Base-by-base conservation (phyloP, 805 yeast genomes). In the Metschnikowia similis region DNA sequence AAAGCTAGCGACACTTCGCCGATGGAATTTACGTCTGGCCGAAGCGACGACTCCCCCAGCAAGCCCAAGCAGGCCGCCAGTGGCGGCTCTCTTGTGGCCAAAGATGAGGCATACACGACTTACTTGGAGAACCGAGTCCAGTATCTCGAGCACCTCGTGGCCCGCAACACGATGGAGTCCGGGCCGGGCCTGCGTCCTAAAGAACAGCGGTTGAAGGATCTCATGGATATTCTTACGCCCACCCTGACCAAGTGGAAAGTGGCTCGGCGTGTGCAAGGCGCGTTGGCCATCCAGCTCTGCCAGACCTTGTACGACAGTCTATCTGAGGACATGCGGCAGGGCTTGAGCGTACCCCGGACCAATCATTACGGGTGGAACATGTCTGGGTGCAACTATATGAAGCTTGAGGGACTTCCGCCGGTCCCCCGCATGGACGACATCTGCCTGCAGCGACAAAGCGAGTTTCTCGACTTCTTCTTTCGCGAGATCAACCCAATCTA, bases 281-380 rank as follows among this genome's bases (percentile, higher is more conserved):
- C 72, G 7, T 52, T 79, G 28, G 70, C 56, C 11, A 48, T 55
- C 17, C 43, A 71, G 46, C 56, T 79, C 39, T 77, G 79, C 27
- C 49, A 56, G 17, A 52, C 65, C 10, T 53, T 72, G 50, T 63
- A 63, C 50, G 55, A 65, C 9, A 54, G 67, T 35, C 64, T 80
- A 8, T 55, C 66, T 8, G 64, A 64, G 6, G 68, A 70, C 14
- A 64, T 66, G 49, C 63, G 65, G 42, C 55, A 62, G 21, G 59
- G 66, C 13, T 68, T 80, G 11, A 57, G 64, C 10, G 52, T 77
- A n/a, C 86, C 86, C 4, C 63, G 86, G 41, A 67, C 74, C n/a
- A 85, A 83, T 58, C 77, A 73, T 45, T 83, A 79, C 56, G 86
- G 85, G 13, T 83, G 87, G 86, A 83, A 83, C 59, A 66, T 82